phyloP scores from a whole-genome alignment of 108 stramenopile genomes.

The Discostella pseudostelligera region DNA sequence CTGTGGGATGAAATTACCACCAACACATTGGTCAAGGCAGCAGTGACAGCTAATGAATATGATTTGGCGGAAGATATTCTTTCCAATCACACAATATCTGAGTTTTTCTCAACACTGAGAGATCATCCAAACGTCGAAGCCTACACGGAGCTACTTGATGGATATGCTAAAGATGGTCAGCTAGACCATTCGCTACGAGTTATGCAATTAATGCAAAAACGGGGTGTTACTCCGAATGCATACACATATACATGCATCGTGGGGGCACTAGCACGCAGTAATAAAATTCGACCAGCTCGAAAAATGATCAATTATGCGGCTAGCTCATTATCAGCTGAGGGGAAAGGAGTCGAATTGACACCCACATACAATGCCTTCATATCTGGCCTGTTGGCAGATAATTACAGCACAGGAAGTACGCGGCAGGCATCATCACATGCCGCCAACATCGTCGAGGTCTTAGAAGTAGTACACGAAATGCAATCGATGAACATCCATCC shows the following conservation, averaged over 20 bases:
- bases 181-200: slow-evolving; percentile 56
- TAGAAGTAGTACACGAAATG: slow-evolving; percentile 57
- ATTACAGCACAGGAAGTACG: slow-evolving; percentile 6
- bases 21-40: slow-evolving; percentile 79
- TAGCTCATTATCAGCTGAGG: slow-evolving; percentile 21
- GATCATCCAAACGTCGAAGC: slow-evolving; percentile 85
- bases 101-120: background rate
- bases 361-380: slow-evolving; percentile 75
- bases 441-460: slow-evolving; percentile 48
- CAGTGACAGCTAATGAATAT: slow-evolving; percentile 59
- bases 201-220: slow-evolving; percentile 60
- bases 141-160: slow-evolving; percentile 77
- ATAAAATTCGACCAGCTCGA: slow-evolving; percentile 56
- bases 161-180: slow-evolving; percentile 61
- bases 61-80: slow-evolving; percentile 64
- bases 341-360: slow-evolving; percentile 22
- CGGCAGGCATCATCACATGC: slow-evolving; percentile 24
- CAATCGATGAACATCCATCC: slow-evolving; percentile 53
- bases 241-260: slow-evolving; percentile 76
- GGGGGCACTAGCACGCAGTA: slow-evolving; percentile 61
- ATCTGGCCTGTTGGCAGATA: slow-evolving; percentile 53
- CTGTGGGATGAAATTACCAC: slow-evolving; percentile 83
- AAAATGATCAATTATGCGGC: slow-evolving; percentile 54
- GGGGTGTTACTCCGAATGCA: slow-evolving; percentile 67
- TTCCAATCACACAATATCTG: slow-evolving; percentile 38